Conservation (phyloP, 2,329 filamentous ascomycete species). For the Parascedosporium putredinis region DNA sequence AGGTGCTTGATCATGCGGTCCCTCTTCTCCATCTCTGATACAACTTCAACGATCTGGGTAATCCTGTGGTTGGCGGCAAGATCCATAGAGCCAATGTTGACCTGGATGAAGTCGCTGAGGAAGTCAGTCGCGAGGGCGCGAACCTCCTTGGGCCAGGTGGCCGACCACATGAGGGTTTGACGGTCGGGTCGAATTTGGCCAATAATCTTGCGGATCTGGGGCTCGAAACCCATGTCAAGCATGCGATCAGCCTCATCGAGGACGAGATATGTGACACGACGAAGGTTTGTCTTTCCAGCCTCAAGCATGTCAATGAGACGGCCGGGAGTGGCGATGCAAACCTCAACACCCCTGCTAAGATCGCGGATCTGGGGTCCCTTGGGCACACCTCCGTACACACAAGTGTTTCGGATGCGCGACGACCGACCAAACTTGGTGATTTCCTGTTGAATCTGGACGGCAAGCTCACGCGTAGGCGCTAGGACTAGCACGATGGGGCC, state of each 20-base stretch:
- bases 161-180: conserved; percentile 99
- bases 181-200: conserved; percentile 94
- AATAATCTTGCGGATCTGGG: conserved; percentile 98
- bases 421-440: conserved; percentile 98
- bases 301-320: conserved; percentile 98
- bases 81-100: conserved; percentile 96
- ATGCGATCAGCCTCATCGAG: conserved; percentile 99
- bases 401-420: conserved; percentile 95
- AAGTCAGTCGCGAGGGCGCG: conserved; percentile 84
- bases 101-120: conserved; percentile 92
- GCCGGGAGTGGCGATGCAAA: conserved; percentile 95
- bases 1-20: conserved; percentile 96
- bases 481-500: conserved; percentile 94
- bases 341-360: conserved; percentile 87
- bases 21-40: conserved; percentile 94
- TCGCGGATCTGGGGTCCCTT: conserved; percentile 96
- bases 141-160: conserved; percentile 98
- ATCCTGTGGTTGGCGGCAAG: conserved; percentile 96
- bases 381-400: conserved; percentile 97
- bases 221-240: conserved; percentile 99
- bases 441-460: conserved; percentile 96
- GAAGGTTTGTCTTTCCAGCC: conserved; percentile 94
- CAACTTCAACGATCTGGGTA: conserved; percentile 93
- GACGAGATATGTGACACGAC: conserved; percentile 93
- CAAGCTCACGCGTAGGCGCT: conserved; percentile 92